These are phyloP conservation scores for Hygrocybe coccinea DNA, from an alignment of 768 basidiomycete genomes.

Conservation along the genomic window DNA sequence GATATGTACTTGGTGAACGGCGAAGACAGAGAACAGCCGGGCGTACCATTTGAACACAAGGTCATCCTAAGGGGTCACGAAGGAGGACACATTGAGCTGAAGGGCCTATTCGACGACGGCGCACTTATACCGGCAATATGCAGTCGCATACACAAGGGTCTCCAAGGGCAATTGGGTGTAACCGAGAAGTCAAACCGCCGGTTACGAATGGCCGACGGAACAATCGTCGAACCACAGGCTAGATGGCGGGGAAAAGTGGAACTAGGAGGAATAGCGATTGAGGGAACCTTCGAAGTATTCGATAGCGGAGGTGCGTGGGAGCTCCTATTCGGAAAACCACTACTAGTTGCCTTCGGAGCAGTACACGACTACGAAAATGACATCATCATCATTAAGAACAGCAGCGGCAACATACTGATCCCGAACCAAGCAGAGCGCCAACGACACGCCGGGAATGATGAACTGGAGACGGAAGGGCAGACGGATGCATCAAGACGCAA, in stretches of 20 bases:
- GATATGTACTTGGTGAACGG: too few relatives aligned
- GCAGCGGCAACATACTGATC: slow-evolving; percentile 17
- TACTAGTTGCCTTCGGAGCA: too few relatives aligned
- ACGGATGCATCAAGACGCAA: too few relatives aligned
- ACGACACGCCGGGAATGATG: too few relatives aligned
- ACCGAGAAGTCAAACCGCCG: slow-evolving; percentile 11
- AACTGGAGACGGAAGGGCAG: too few relatives aligned
- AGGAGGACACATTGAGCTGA: not conserved
- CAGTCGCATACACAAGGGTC: slow-evolving; percentile 10
- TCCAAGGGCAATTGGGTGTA: slow-evolving; percentile 9
- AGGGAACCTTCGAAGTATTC: too few relatives aligned
- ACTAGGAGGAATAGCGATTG: too few relatives aligned
- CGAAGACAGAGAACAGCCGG: not conserved
- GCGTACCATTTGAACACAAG: not conserved
- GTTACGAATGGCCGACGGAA: slow-evolving; percentile 32
- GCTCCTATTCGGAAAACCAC: too few relatives aligned
- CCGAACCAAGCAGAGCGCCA: slow-evolving; percentile 21
- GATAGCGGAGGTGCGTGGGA: too few relatives aligned
- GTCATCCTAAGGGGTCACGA: not conserved
- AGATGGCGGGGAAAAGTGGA: too few relatives aligned
- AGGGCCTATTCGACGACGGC: slow-evolving; percentile 18
- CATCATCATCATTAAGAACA: slow-evolving; percentile 11
- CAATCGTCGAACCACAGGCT: not conserved
- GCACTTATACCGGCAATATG: slow-evolving; percentile 22
- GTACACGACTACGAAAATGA: too few relatives aligned